Percentiles rank a stretch among this genome's conserved stretches.
phyloP scores from a whole-genome alignment of 352 stramenopile species.

The Globisporangium nodosum region DNA sequence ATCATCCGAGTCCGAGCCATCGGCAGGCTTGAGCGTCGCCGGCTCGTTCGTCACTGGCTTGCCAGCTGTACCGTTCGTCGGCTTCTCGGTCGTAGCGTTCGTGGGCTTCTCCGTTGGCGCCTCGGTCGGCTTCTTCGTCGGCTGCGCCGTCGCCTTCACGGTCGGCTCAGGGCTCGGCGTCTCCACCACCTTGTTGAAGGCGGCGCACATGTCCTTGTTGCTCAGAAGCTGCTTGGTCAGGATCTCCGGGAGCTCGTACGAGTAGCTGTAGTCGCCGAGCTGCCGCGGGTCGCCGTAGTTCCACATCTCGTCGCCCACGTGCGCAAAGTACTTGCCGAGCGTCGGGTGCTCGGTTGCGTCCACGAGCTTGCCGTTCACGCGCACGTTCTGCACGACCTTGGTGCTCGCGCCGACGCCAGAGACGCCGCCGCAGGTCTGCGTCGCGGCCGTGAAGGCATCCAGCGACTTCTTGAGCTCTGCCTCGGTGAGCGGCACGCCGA shows the following conservation, averaged over 20 bases:
- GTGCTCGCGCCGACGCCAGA: constrained; percentile 28
- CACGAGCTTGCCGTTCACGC: constrained; percentile 32
- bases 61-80: neutral
- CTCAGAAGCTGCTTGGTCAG: constrained; percentile 53
- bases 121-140: neutral
- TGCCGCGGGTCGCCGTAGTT: constrained; percentile 58
- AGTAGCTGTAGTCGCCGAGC: constrained; percentile 68
- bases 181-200: constrained; percentile 36
- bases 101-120: constrained; percentile 9
- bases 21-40: constrained; percentile 1
- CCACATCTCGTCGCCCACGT: constrained; percentile 47
- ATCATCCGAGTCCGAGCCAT: constrained; percentile 26
- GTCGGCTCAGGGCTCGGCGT: neutral
- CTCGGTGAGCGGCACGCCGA: constrained; percentile 41
- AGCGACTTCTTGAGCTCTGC: constrained; percentile 16
- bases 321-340: constrained; percentile 58
- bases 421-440: constrained; percentile 41
- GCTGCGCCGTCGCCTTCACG: neutral
- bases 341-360: constrained; percentile 51
- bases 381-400: constrained; percentile 33
- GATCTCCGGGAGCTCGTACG: constrained; percentile 56
- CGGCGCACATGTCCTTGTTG: constrained; percentile 59
- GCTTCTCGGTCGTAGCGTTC: constrained; percentile 19
- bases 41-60: too few species aligned
- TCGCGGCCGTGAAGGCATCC: constrained; percentile 25